Conservation (phyloP, 1,139 yeast genomes). For the Zygotorulaspora mrakii region DNA sequence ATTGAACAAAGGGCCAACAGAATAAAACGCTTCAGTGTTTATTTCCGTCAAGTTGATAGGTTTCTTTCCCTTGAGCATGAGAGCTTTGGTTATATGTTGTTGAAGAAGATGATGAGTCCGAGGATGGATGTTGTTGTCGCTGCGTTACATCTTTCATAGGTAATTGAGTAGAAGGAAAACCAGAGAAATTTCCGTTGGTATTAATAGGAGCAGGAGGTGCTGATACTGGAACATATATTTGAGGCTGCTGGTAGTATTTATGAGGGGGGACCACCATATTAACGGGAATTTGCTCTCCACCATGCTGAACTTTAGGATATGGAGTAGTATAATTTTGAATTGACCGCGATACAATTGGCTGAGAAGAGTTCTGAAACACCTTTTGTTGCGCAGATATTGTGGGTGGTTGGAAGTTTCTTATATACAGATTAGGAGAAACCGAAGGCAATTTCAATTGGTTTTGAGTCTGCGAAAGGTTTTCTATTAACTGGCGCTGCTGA, state of each 20-base stretch:
- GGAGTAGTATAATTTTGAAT: conserved; percentile 11
- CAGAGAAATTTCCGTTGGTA: conserved; percentile 1
- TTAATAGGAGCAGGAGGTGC: conserved; percentile 11
- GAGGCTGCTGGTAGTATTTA: conserved; percentile 15
- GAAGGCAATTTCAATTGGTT: conserved; percentile 14
- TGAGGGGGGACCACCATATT: conserved; percentile 13
- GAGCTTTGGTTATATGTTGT: conserved; percentile 5
- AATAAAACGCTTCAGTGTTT: conserved; percentile 7
- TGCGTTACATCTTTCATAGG: conserved; percentile 6
- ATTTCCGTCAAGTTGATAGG: conserved; percentile 6
- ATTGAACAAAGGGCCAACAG: no score
- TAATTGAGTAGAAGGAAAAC: conserved; percentile 7
- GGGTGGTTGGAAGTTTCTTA: conserved; percentile 16
- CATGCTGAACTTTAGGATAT: conserved; percentile 8
- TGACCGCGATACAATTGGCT: conserved; percentile 11
- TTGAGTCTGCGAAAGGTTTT: conserved; percentile 12
- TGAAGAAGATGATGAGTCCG: conserved; percentile 8
- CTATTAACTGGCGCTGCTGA: conserved; percentile 27
- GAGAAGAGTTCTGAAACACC: conserved; percentile 7
- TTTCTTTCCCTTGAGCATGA: conserved; percentile 4
- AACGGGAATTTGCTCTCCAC: conserved; percentile 13
- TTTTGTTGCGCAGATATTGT: conserved; percentile 12
- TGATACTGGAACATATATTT: conserved; percentile 16
- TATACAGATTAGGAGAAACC: conserved; percentile 14
- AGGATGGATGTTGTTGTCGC: conserved; percentile 9